These are phyloP conservation scores for Rhizophlyctis rosea DNA, from an alignment of 192 early-diverging fungal species.

Conservation along the genomic window DNA sequence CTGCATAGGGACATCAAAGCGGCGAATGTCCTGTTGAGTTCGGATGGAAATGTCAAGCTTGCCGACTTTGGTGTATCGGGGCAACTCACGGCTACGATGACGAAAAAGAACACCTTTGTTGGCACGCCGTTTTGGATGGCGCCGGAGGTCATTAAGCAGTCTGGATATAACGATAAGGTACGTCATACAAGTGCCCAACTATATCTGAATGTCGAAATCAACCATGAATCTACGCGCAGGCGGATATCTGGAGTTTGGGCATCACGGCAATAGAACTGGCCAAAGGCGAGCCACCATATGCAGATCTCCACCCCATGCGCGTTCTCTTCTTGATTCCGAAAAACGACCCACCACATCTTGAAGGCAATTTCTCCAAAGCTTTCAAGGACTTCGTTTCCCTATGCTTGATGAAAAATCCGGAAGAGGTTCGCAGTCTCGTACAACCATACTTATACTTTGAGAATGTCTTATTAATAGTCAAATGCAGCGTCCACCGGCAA, in stretches of 20 bases:
- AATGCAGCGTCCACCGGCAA: constrained; percentile 77
- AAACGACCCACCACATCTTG: constrained; percentile 67
- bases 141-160: constrained; percentile 68
- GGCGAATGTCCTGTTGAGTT: constrained; percentile 77
- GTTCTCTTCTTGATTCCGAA: constrained; percentile 57
- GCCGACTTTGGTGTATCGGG: constrained; percentile 68
- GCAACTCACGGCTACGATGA: constrained; percentile 38
- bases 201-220: not conserved
- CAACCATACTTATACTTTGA: constrained; percentile 6
- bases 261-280: constrained; percentile 68
- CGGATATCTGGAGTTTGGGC: constrained; percentile 65
- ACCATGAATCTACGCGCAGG: constrained; percentile 28
- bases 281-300: constrained; percentile 62
- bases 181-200: not conserved
- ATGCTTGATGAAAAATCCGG: constrained; percentile 57
- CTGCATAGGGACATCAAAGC: constrained; percentile 88
- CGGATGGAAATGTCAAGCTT: constrained; percentile 83
- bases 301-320: constrained; percentile 65
- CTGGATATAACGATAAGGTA: constrained; percentile 81
- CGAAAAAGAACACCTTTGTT: constrained; percentile 56
- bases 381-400: constrained; percentile 56
- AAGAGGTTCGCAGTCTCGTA: constrained; percentile 48
- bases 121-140: constrained; percentile 70
- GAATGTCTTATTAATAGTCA: not conserved
- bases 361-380: constrained; percentile 54